These are phyloP conservation scores for Mycothermus thermophilus DNA, from an alignment of 495 filamentous ascomycete genomes.

Conservation along the genomic window DNA sequence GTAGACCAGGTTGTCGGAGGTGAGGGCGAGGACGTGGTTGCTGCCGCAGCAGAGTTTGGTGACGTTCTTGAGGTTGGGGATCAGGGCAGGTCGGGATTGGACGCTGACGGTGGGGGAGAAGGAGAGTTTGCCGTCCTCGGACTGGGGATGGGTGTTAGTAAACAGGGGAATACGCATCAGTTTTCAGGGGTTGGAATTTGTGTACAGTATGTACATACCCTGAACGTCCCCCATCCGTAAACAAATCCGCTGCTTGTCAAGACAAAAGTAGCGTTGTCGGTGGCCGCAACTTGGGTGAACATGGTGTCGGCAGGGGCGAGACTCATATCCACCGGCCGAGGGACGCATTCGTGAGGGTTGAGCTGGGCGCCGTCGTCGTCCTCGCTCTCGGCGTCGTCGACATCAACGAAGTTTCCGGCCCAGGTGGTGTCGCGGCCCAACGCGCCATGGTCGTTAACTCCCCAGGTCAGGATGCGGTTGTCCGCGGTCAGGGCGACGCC, in stretches of 20 bases:
- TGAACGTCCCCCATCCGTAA: slow-evolving; percentile 61
- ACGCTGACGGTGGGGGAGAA: slow-evolving; percentile 4
- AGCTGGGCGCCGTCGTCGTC: slow-evolving; percentile 34
- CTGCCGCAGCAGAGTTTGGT: slow-evolving; percentile 42
- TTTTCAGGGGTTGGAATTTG: too few relatives aligned
- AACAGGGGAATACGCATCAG: too few relatives aligned
- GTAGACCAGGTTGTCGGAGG: slow-evolving; percentile 43
- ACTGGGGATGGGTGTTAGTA: background rate
- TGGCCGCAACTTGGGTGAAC: slow-evolving; percentile 47
- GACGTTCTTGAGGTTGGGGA: slow-evolving; percentile 36
- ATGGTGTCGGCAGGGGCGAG: slow-evolving; percentile 37
- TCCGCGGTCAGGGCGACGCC: slow-evolving; percentile 48
- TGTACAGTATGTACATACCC: slow-evolving; percentile 21
- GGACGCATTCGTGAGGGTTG: slow-evolving; percentile 47
- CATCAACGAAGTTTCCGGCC: slow-evolving; percentile 38
- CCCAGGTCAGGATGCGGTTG: slow-evolving; percentile 56
- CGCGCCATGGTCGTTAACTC: slow-evolving; percentile 55
- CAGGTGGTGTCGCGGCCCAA: slow-evolving; percentile 48
- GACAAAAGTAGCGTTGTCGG: slow-evolving; percentile 49
- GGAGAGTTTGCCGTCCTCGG: slow-evolving; percentile 4
- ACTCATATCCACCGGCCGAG: slow-evolving; percentile 33
- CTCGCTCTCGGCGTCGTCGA: slow-evolving; percentile 30
- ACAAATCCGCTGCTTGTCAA: slow-evolving; percentile 51
- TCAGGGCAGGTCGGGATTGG: slow-evolving; percentile 2
- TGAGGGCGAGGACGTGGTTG: slow-evolving; percentile 55